Conservation (phyloP, 352 stramenopile species). For the Pythium brassicae region DNA sequence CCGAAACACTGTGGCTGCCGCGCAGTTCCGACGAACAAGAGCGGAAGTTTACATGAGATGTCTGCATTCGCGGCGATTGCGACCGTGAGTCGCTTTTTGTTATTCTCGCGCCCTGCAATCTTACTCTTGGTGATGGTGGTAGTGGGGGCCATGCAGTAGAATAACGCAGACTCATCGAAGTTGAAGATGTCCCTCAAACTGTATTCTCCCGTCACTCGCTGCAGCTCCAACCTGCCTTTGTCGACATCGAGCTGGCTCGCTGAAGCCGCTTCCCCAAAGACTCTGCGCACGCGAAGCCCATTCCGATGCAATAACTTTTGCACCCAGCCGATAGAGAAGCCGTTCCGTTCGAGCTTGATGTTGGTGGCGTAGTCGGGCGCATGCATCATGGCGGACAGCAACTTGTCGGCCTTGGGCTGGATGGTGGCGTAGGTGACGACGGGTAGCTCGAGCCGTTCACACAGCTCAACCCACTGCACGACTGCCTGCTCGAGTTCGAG, state of each 20-base stretch:
- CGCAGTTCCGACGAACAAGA: not conserved
- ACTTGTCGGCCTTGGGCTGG: not conserved
- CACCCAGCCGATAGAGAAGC: conserved; percentile 6
- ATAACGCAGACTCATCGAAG: conserved; percentile 5
- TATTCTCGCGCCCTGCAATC: not conserved
- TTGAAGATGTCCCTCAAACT: conserved; percentile 7
- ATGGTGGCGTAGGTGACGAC: conserved; percentile 1
- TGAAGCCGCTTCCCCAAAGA: conserved; percentile 3
- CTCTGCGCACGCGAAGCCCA: not conserved
- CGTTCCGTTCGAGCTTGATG: not conserved
- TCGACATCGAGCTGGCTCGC: not conserved
- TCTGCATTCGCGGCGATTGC: too few species aligned
- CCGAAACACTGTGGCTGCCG: not conserved
- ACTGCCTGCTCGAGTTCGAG: not conserved
- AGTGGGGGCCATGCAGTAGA: conserved; percentile 1
- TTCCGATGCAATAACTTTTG: not conserved
- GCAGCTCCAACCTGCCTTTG: not conserved
- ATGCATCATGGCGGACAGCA: not conserved
- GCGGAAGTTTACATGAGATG: not conserved
- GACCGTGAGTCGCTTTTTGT: not conserved
- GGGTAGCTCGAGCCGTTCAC: conserved; percentile 1
- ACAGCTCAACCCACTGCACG: not conserved
- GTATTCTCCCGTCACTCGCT: conserved; percentile 2
- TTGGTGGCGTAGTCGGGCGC: not conserved
- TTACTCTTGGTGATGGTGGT: conserved; percentile 1